Percentiles rank a stretch among this genome's conserved stretches.
Evolutionary conservation across 1,139 yeast genomes (phyloP).

Genomic region (Yamadazyma spencermartinsiae): DNA sequence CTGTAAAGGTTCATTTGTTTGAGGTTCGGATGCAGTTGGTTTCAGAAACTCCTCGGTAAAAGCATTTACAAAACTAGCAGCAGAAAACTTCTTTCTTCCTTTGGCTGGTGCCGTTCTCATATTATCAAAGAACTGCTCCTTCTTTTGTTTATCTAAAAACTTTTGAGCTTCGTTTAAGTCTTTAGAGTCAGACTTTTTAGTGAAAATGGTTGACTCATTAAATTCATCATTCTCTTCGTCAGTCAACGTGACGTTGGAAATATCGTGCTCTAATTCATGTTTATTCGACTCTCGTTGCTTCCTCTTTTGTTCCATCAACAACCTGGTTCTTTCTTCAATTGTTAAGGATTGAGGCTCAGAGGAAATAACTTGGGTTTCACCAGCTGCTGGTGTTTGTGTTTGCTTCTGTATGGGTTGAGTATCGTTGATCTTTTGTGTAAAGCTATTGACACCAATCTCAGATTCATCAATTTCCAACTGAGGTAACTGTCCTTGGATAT

Average conservation of each 20-base stretch:
- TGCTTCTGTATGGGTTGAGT: background rate
- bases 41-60: slow-evolving; percentile 23
- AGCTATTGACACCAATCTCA: slow-evolving; percentile 16
- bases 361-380: background rate
- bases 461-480: slow-evolving; percentile 31
- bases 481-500: too few relatives aligned
- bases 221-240: slow-evolving; percentile 44
- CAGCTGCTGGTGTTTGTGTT: background rate
- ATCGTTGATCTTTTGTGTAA: background rate
- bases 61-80: slow-evolving; percentile 33
- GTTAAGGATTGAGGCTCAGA: background rate
- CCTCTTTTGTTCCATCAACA: slow-evolving; percentile 12
- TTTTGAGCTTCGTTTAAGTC: slow-evolving; percentile 36
- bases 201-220: slow-evolving; percentile 19
- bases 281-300: slow-evolving; percentile 16
- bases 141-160: slow-evolving; percentile 38
- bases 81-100: slow-evolving; percentile 24
- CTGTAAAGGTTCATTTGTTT: slow-evolving; percentile 6
- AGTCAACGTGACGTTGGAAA: slow-evolving; percentile 35
- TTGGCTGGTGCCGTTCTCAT: slow-evolving; percentile 9
- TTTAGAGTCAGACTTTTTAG: slow-evolving; percentile 18
- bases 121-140: slow-evolving; percentile 31
- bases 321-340: slow-evolving; percentile 11
- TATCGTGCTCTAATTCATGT: slow-evolving; percentile 32
- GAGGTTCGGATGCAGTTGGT: slow-evolving; percentile 1